Conservation (phyloP, 192 early-diverging fungal species). For the Coemansia sp. region DNA sequence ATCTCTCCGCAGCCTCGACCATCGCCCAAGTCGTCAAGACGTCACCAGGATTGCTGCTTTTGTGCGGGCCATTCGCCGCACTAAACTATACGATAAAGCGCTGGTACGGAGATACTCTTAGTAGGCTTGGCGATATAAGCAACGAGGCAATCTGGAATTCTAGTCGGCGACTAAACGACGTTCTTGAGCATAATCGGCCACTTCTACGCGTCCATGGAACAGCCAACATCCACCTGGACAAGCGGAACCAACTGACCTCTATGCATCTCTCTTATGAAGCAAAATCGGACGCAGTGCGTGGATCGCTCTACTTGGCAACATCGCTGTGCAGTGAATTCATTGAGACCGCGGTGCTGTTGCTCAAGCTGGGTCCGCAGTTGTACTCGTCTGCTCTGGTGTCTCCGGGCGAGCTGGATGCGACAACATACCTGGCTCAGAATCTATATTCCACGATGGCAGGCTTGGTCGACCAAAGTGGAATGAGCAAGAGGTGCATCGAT, state of each 20-base stretch:
- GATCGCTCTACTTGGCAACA: neutral
- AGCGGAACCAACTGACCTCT: neutral
- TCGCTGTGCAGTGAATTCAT: neutral
- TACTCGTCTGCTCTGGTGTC: neutral
- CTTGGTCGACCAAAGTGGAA: no score
- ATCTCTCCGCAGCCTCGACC: neutral
- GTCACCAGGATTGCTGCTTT: neutral
- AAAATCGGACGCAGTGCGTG: neutral
- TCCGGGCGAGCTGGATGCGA: slow-evolving; percentile 11
- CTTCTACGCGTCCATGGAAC: slow-evolving; percentile 13
- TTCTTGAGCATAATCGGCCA: neutral
- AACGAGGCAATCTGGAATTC: neutral
- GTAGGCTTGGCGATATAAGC: neutral
- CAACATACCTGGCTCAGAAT: neutral
- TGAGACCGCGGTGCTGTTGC: neutral
- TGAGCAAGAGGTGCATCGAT: neutral
- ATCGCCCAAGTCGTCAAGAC: slow-evolving; percentile 6
- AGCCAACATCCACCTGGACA: neutral
- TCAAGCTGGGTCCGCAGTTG: neutral
- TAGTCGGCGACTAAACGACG: neutral
- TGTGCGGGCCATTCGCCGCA: neutral
- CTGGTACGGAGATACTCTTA: neutral
- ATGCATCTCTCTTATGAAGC: neutral
- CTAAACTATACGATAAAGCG: neutral
- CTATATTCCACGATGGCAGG: neutral